A percentile compares a stretch with the other conserved stretches of the same genome.
These are phyloP conservation scores for Dactylorhiza incarnata DNA, from an alignment of 106 monocot genomes.

Conservation along the genomic window DNA sequence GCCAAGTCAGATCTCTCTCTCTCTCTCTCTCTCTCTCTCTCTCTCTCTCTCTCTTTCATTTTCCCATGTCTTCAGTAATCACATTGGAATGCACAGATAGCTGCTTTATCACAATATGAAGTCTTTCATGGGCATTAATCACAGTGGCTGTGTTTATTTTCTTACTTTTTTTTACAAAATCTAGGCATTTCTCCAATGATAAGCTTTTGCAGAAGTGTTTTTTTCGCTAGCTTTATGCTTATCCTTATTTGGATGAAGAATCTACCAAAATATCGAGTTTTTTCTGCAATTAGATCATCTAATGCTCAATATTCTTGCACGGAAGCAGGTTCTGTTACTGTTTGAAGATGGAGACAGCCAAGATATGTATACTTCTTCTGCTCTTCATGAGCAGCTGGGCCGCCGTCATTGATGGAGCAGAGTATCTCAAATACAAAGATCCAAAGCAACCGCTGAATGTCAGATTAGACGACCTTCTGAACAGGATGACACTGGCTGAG, in stretches of 20 bases:
- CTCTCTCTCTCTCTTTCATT: not conserved
- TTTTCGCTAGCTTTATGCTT: not conserved
- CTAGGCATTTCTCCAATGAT: not conserved
- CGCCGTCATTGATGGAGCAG: constrained; percentile 9
- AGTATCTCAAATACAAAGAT: constrained; percentile 32
- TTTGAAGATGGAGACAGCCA: constrained; percentile 4
- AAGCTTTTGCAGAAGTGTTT: too few species aligned
- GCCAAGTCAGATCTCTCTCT: not conserved
- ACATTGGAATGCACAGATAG: not conserved
- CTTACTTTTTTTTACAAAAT: not conserved
- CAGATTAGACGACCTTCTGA: constrained; percentile 27
- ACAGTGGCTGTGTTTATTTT: not conserved
- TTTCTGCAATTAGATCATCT: not conserved
- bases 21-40: not conserved
- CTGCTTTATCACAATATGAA: not conserved
- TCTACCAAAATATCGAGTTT: not conserved
- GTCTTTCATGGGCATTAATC: not conserved
- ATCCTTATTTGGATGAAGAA: not conserved
- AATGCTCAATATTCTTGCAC: not conserved
- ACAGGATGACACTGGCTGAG: constrained; percentile 37
- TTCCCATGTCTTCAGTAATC: not conserved
- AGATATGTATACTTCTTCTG: constrained; percentile 4
- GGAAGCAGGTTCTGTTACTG: not conserved
- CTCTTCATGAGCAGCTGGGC: constrained; percentile 14
- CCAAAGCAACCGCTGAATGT: constrained; percentile 26